These are phyloP conservation scores for Magnolia changhungtana DNA, from an alignment of 164 flowering plant genomes.

Conservation along the genomic window DNA sequence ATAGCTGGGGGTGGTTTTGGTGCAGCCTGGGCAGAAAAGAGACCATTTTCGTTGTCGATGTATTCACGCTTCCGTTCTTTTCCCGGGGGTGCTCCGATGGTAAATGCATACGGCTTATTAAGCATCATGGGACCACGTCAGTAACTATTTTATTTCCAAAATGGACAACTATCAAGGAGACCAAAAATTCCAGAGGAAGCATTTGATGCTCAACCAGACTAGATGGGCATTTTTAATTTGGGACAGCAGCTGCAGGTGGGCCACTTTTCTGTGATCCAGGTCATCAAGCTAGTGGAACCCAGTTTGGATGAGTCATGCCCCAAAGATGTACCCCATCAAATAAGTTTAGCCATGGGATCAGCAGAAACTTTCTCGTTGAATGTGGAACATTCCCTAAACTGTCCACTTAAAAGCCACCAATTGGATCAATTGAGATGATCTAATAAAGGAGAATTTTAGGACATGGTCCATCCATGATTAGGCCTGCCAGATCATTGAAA, in stretches of 20 bases:
- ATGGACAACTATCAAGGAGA: background rate
- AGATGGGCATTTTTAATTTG: background rate
- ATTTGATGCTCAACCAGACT: background rate
- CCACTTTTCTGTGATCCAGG: background rate
- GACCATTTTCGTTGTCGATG: conserved; percentile 84
- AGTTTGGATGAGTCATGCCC: too few species aligned
- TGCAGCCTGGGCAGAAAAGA: conserved; percentile 96
- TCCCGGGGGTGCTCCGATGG: conserved; percentile 85
- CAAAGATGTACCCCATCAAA: too few species aligned
- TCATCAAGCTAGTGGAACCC: too few species aligned
- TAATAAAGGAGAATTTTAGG: too few species aligned
- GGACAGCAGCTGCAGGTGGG: background rate
- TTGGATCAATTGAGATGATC: too few species aligned
- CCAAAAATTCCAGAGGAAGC: background rate
- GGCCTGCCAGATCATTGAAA: too few species aligned
- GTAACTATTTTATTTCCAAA: background rate
- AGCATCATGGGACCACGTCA: conserved; percentile 6
- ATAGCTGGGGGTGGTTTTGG: conserved; percentile 93
- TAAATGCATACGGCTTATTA: conserved; percentile 83
- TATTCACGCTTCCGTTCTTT: conserved; percentile 88
- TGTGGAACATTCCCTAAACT: too few species aligned
- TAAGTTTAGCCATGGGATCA: too few species aligned
- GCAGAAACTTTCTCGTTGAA: too few species aligned
- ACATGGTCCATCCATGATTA: too few species aligned
- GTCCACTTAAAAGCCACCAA: too few species aligned